Conservation (phyloP, 345 rosid species). For the Moricandia arvensis region DNA sequence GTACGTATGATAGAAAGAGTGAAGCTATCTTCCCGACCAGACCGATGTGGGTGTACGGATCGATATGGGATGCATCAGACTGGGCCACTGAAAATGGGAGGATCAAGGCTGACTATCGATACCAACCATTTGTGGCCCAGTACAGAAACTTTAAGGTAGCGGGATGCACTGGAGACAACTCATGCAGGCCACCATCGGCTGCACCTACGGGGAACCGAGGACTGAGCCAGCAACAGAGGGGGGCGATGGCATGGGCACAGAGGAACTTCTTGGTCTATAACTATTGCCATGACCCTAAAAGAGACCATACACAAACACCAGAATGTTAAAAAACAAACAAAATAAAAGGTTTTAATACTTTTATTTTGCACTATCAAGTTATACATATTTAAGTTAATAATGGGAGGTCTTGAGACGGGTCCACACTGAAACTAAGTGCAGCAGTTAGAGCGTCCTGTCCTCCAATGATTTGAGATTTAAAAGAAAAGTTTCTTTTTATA, state of each 20-base stretch:
- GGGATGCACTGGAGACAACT: constrained; percentile 48
- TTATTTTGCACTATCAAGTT: not conserved
- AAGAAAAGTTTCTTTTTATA: not conserved
- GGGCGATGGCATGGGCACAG: constrained; percentile 71
- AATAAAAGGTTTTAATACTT: constrained; percentile 3
- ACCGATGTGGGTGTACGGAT: constrained; percentile 84
- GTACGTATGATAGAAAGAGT: constrained; percentile 64
- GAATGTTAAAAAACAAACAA: constrained; percentile 54
- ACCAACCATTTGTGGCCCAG: constrained; percentile 76
- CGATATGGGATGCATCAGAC: constrained; percentile 91
- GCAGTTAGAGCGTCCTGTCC: constrained; percentile 39
- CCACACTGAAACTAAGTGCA: constrained; percentile 27
- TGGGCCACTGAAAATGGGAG: constrained; percentile 95
- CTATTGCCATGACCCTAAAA: constrained; percentile 74
- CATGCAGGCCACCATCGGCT: constrained; percentile 53
- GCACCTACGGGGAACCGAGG: constrained; percentile 44
- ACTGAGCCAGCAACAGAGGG: constrained; percentile 61
- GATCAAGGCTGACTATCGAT: constrained; percentile 68
- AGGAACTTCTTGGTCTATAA: constrained; percentile 71
- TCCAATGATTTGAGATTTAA: constrained; percentile 31
- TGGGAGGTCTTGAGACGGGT: constrained; percentile 39
- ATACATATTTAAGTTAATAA: constrained; percentile 23
- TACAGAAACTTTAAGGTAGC: constrained; percentile 61
- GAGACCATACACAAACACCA: constrained; percentile 76
- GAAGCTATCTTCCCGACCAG: constrained; percentile 67